phyloP scores from a whole-genome alignment of 306 rosid genomes.

The Dryas octopetala region DNA sequence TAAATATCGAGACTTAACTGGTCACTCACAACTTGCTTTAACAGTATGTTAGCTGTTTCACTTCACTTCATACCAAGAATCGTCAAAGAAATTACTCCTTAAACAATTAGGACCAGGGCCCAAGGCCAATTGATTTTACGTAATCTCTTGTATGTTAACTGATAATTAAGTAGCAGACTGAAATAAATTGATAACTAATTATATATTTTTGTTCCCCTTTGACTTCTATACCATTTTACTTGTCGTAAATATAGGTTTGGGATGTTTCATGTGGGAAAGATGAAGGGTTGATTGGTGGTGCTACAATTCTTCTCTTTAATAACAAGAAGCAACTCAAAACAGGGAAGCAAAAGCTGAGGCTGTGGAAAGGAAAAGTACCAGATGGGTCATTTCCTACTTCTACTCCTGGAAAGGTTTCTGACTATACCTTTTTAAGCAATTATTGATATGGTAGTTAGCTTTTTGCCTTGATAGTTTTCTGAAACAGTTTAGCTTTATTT shows the following conservation, averaged over 20 bases:
- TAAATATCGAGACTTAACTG: constrained; percentile 87
- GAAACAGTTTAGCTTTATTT: constrained; percentile 12
- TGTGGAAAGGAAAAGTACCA: constrained; percentile 89
- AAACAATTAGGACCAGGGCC: neutral
- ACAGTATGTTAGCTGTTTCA: constrained; percentile 56
- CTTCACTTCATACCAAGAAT: neutral
- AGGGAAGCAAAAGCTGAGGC: constrained; percentile 95
- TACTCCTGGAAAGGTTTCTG: constrained; percentile 92
- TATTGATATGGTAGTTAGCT: neutral
- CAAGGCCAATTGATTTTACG: neutral
- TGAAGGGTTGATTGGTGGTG: constrained; percentile 93
- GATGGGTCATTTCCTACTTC: constrained; percentile 79
- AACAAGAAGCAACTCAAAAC: constrained; percentile 90
- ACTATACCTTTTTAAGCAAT: constrained; percentile 17
- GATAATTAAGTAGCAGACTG: neutral
- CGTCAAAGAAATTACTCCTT: too few species aligned
- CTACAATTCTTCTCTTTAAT: constrained; percentile 87
- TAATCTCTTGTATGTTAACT: neutral
- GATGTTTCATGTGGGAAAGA: constrained; percentile 86
- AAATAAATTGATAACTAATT: neutral
- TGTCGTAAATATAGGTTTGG: constrained; percentile 68
- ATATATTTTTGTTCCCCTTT: neutral
- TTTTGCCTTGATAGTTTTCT: constrained; percentile 6
- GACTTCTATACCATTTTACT: constrained; percentile 7
- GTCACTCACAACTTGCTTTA: constrained; percentile 84